A percentile compares a stretch with the other conserved stretches of the same genome.
phyloP scores from a whole-genome alignment of 805 yeast species.

The Sugiyamaella floridensis region DNA sequence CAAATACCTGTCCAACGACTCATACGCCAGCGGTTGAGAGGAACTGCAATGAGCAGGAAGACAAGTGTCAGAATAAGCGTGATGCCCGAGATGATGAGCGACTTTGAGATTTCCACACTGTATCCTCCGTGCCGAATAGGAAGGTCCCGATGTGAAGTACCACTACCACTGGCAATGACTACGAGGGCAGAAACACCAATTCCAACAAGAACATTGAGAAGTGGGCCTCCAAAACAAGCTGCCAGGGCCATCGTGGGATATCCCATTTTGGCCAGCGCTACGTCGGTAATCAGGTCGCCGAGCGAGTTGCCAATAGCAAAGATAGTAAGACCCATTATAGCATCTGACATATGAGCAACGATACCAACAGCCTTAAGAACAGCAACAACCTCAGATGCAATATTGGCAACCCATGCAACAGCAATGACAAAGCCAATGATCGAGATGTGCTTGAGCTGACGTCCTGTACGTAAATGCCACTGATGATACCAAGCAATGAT shows the following conservation, averaged over 20 bases:
- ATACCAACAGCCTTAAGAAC: conserved; percentile 56
- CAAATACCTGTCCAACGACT: conserved; percentile 34
- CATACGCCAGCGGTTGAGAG: conserved; percentile 38
- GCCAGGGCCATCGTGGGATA: conserved; percentile 87
- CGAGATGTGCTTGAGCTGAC: conserved; percentile 14
- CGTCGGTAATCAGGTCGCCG: conserved; percentile 81
- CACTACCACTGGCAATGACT: conserved; percentile 25
- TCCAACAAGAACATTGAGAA: conserved; percentile 70
- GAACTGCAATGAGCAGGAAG: conserved; percentile 36
- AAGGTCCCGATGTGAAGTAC: conserved; percentile 2
- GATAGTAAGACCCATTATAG: conserved; percentile 76
- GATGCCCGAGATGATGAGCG: conserved; percentile 38
- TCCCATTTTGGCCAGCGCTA: conserved; percentile 74
- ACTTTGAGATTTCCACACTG: conserved; percentile 32
- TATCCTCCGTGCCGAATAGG: conserved; percentile 18
- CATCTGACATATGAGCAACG: conserved; percentile 59
- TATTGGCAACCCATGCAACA: conserved; percentile 58
- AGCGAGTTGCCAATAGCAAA: conserved; percentile 90
- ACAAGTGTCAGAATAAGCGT: conserved; percentile 36
- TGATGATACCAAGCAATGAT: background rate
- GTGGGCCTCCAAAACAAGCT: conserved; percentile 92
- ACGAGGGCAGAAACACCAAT: conserved; percentile 68
- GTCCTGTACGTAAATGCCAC: background rate
- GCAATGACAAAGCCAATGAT: conserved; percentile 57
- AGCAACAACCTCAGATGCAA: conserved; percentile 65